These are phyloP conservation scores for Psilocybe subaeruginosa DNA, from an alignment of 768 basidiomycete genomes.

Conservation along the genomic window DNA sequence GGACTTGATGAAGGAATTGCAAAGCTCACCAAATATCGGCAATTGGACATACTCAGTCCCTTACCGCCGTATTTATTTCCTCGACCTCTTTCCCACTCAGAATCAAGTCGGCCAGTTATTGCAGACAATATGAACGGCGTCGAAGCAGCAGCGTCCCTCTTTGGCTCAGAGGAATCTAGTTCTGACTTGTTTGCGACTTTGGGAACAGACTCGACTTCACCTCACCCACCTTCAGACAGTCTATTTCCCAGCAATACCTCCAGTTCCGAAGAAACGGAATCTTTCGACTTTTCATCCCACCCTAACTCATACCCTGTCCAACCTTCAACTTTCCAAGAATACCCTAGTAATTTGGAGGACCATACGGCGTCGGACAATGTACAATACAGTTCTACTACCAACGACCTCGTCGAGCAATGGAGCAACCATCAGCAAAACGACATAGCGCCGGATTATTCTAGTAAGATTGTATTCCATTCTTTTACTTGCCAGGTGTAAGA, in stretches of 20 bases:
- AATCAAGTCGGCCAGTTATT: slow-evolving; percentile 1
- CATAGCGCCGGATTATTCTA: neutral
- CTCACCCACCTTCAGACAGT: slow-evolving; percentile 16
- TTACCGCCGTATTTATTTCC: neutral
- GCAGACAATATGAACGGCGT: slow-evolving; percentile 57
- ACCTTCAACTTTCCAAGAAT: slow-evolving; percentile 2
- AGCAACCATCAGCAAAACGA: neutral
- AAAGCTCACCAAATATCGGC: slow-evolving; percentile 42
- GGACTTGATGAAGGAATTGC: slow-evolving; percentile 14
- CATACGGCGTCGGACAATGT: neutral
- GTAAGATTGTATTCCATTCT: slow-evolving; percentile 5
- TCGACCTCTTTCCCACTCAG: neutral
- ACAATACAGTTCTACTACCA: neutral
- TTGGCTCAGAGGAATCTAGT: slow-evolving; percentile 65
- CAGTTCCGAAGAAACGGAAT: slow-evolving; percentile 4
- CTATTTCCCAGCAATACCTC: slow-evolving; percentile 13
- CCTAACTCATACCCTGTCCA: slow-evolving; percentile 1
- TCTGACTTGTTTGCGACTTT: slow-evolving; percentile 69
- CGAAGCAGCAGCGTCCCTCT: slow-evolving; percentile 82
- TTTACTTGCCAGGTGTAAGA: neutral
- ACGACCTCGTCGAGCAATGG: slow-evolving; percentile 10
- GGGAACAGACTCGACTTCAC: slow-evolving; percentile 35
- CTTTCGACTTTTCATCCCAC: slow-evolving; percentile 11
- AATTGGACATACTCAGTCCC: slow-evolving; percentile 1
- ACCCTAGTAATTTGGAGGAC: slow-evolving; percentile 4